Conservation (phyloP, 257 asterid genomes). For the Haberlea rhodopensis region DNA sequence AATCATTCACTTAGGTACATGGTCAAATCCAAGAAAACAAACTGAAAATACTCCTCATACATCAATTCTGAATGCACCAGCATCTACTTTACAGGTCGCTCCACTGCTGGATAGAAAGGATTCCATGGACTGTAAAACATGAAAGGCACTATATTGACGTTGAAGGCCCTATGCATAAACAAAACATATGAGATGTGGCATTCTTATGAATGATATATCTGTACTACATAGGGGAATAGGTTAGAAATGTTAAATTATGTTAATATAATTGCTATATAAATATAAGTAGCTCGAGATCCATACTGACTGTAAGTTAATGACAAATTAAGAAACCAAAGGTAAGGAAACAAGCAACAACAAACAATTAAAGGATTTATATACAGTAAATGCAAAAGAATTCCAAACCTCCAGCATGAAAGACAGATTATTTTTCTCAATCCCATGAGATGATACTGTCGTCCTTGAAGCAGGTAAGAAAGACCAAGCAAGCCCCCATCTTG, state of each 20-base stretch:
- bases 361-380: constrained; percentile 10
- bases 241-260: background rate
- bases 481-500: constrained; percentile 99
- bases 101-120: constrained; percentile 54
- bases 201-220: constrained; percentile 8
- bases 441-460: constrained; percentile 39
- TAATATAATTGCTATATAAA: background rate
- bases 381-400: background rate
- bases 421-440: constrained; percentile 47
- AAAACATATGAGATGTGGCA: constrained; percentile 21
- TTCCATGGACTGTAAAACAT: constrained; percentile 72
- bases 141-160: constrained; percentile 58
- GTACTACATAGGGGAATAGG: constrained; percentile 1
- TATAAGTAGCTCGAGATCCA: background rate
- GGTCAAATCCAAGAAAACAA: background rate
- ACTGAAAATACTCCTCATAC: constrained; percentile 39
- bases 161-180: constrained; percentile 66
- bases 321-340: background rate
- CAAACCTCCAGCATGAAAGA: constrained; percentile 83
- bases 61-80: constrained; percentile 53
- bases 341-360: background rate
- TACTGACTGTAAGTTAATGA: background rate
- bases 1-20: constrained; percentile 15
- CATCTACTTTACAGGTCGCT: constrained; percentile 61
- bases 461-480: constrained; percentile 63